Percentiles rank a stretch among this genome's conserved stretches.
phyloP scores from a whole-genome alignment of 805 yeast genomes.

The Kodamaea jinghongensis region DNA sequence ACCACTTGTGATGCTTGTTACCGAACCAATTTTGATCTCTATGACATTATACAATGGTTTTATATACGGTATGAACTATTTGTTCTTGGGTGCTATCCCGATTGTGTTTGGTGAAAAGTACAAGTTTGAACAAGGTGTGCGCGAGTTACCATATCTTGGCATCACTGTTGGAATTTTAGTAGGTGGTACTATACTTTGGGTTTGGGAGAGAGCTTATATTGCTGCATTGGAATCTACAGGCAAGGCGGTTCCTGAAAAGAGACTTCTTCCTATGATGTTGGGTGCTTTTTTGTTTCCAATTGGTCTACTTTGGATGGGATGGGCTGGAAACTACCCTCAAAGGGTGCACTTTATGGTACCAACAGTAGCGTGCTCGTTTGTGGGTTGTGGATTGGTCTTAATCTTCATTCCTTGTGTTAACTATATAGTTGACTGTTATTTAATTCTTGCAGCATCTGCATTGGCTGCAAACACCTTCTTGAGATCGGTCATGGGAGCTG shows the following conservation, averaged over 20 bases:
- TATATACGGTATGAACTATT: constrained; percentile 74
- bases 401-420: constrained; percentile 69
- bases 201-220: constrained; percentile 51
- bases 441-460: constrained; percentile 66
- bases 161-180: constrained; percentile 64
- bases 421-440: constrained; percentile 71
- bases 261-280: constrained; percentile 61
- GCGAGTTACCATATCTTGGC: constrained; percentile 77
- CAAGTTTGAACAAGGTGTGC: constrained; percentile 48
- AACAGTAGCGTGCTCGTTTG: constrained; percentile 56
- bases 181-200: constrained; percentile 54
- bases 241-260: constrained; percentile 34
- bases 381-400: constrained; percentile 54
- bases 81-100: constrained; percentile 74
- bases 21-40: constrained; percentile 71
- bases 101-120: constrained; percentile 61
- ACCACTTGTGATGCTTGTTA: constrained; percentile 63
- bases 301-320: constrained; percentile 82
- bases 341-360: constrained; percentile 60
- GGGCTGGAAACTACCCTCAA: constrained; percentile 78
- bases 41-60: constrained; percentile 72
- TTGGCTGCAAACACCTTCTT: constrained; percentile 58
- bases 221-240: constrained; percentile 47
- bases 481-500: constrained; percentile 58
- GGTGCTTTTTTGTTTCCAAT: constrained; percentile 70